Evolutionary conservation across 1,139 yeast species (phyloP).

Genomic region (Hemisphaericaspora lyxosophila): DNA sequence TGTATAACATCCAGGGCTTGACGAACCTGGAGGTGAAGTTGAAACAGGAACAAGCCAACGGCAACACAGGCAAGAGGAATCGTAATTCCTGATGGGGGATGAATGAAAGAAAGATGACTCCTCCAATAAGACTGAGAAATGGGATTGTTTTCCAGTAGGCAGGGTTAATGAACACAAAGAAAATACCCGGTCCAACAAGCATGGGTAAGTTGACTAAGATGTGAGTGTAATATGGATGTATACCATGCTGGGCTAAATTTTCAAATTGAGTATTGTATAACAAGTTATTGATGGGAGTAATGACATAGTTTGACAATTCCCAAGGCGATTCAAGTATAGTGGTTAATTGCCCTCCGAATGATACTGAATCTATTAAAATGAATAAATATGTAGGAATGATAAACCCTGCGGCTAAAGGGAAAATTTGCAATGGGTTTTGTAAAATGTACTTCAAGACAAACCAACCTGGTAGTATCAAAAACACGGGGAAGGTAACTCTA

Average conservation of each 20-base stretch:
- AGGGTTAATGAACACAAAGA: constrained; percentile 32
- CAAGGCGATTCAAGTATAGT: constrained; percentile 8
- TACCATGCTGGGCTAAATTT: constrained; percentile 76
- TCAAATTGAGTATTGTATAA: constrained; percentile 59
- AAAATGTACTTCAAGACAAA: constrained; percentile 38
- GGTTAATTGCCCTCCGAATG: constrained; percentile 9
- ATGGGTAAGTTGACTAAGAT: constrained; percentile 73
- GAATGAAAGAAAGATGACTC: constrained; percentile 57
- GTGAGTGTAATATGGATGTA: constrained; percentile 80
- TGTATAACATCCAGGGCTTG: constrained; percentile 18
- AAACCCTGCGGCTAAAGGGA: constrained; percentile 30
- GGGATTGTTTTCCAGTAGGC: constrained; percentile 48
- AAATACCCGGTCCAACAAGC: constrained; percentile 71
- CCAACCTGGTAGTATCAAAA: constrained; percentile 60
- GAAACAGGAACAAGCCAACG: constrained; percentile 65
- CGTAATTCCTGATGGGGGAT: constrained; percentile 92
- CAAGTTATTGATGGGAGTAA: constrained; percentile 78
- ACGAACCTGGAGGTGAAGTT: constrained; percentile 32
- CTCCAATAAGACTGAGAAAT: constrained; percentile 62
- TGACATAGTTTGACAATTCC: constrained; percentile 25
- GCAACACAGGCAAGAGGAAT: constrained; percentile 75
- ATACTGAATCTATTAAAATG: constrained; percentile 55
- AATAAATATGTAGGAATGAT: constrained; percentile 34
- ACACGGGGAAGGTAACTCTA: constrained; percentile 79
- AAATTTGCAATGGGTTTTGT: constrained; percentile 24